Evolutionary conservation across 75 land plant genomes (phyloP).

Genomic region (Selaginella tamariscina): DNA sequence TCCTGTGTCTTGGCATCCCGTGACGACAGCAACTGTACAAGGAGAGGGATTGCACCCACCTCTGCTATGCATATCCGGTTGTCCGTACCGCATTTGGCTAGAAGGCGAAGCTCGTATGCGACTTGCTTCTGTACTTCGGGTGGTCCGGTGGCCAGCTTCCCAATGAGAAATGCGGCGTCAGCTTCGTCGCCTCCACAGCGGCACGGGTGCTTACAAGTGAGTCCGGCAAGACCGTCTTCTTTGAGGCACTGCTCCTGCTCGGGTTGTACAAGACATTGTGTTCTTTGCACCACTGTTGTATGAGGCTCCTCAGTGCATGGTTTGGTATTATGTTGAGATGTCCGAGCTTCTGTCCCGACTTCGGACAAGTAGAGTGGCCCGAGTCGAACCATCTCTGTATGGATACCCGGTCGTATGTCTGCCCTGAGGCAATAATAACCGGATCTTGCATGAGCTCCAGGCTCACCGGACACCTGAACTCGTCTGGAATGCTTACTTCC

Average conservation of each 20-base stretch:
- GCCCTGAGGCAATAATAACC: conserved; percentile 59
- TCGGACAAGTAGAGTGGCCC: conserved; percentile 63
- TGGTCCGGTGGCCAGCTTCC: conserved; percentile 43
- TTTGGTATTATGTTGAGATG: conserved; percentile 50
- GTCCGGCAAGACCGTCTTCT: conserved; percentile 24
- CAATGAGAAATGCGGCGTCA: conserved; percentile 51
- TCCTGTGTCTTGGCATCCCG: conserved; percentile 39
- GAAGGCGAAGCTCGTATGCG: conserved; percentile 69
- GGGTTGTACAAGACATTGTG: conserved; percentile 24
- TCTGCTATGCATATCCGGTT: conserved; percentile 64
- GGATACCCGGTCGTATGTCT: conserved; percentile 57
- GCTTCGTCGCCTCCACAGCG: conserved; percentile 41
- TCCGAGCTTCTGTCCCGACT: conserved; percentile 45
- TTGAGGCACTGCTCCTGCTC: conserved; percentile 6
- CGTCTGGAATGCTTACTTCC: conserved; percentile 37
- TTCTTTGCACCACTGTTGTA: conserved; percentile 55
- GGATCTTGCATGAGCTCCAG: conserved; percentile 74
- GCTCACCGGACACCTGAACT: conserved; percentile 55
- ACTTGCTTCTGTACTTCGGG: conserved; percentile 35
- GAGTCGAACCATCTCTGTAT: conserved; percentile 51
- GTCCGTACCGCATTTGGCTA: conserved; percentile 62
- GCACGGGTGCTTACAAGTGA: conserved; percentile 35
- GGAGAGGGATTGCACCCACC: conserved; percentile 52
- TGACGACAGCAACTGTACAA: conserved; percentile 40
- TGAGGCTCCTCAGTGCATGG: conserved; percentile 46